A percentile compares a stretch with the other conserved stretches of the same genome.
Evolutionary conservation across 106 monocot genomes (phyloP).

Genomic region (Acorus gramineus): DNA sequence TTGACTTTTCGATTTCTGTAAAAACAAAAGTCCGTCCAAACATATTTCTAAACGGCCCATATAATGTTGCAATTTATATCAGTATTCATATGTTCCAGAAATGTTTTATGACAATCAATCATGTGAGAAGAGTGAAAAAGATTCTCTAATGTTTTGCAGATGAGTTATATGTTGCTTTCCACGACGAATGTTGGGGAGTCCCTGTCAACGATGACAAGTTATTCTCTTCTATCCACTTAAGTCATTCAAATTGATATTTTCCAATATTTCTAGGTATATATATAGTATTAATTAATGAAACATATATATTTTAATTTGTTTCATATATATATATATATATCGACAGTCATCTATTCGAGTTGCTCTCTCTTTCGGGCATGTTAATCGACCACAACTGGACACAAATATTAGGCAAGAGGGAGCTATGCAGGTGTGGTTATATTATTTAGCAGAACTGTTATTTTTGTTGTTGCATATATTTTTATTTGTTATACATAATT

Average conservation of each 20-base stretch:
- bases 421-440: constrained; percentile 48
- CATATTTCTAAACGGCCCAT: too few species aligned
- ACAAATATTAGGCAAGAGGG: constrained; percentile 63
- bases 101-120: too few species aligned
- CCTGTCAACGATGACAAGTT: constrained; percentile 67
- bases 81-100: too few species aligned
- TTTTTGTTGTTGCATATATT: not conserved
- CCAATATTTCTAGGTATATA: not conserved
- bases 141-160: constrained; percentile 31
- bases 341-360: constrained; percentile 62
- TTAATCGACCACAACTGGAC: constrained; percentile 84
- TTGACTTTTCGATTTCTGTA: too few species aligned
- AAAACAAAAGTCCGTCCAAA: too few species aligned
- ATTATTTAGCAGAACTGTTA: not conserved
- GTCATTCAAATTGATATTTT: not conserved
- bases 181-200: constrained; percentile 86
- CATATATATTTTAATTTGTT: too few species aligned
- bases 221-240: constrained; percentile 2
- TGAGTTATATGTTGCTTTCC: constrained; percentile 56
- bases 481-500: not conserved
- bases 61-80: too few species aligned
- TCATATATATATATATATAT: not conserved
- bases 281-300: not conserved
- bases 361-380: constrained; percentile 56
- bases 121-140: too few species aligned